Evolutionary conservation across 768 basidiomycete genomes (phyloP).

Genomic region (Suillus paluster): DNA sequence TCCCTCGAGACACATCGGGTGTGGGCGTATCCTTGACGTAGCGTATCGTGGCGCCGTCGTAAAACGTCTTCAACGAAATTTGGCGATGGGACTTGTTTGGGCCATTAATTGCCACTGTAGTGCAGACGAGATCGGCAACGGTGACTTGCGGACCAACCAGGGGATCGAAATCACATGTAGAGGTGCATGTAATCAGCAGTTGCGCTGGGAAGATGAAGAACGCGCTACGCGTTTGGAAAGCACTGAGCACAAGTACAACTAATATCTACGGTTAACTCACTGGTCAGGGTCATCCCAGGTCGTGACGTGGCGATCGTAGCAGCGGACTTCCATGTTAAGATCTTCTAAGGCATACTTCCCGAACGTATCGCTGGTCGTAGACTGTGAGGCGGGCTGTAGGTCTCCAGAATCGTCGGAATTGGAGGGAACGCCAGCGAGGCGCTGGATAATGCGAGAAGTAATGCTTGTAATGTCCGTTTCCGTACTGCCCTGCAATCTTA

Average conservation of each 20-base stretch:
- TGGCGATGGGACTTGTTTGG: constrained; percentile 10
- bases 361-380: neutral
- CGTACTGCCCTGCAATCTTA: too few relatives aligned
- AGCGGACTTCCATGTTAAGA: constrained; percentile 18
- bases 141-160: constrained; percentile 15
- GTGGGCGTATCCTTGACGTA: neutral
- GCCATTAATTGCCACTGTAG: constrained; percentile 14
- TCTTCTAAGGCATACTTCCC: constrained; percentile 11
- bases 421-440: too few relatives aligned
- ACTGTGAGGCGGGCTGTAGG: neutral
- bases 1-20: constrained; percentile 6
- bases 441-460: too few relatives aligned
- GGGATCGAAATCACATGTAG: constrained; percentile 12
- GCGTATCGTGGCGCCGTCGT: constrained; percentile 18
- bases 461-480: too few relatives aligned
- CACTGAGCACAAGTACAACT: neutral
- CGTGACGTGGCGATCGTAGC: constrained; percentile 20
- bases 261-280: constrained; percentile 17
- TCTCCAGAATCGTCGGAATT: neutral
- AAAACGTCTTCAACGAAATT: constrained; percentile 16
- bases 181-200: constrained; percentile 25
- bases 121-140: constrained; percentile 25
- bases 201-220: constrained; percentile 25
- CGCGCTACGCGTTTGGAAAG: constrained; percentile 17
- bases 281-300: constrained; percentile 26